These are phyloP conservation scores for Cytospora leucostoma DNA, from an alignment of 2,329 filamentous ascomycete species.

Conservation along the genomic window DNA sequence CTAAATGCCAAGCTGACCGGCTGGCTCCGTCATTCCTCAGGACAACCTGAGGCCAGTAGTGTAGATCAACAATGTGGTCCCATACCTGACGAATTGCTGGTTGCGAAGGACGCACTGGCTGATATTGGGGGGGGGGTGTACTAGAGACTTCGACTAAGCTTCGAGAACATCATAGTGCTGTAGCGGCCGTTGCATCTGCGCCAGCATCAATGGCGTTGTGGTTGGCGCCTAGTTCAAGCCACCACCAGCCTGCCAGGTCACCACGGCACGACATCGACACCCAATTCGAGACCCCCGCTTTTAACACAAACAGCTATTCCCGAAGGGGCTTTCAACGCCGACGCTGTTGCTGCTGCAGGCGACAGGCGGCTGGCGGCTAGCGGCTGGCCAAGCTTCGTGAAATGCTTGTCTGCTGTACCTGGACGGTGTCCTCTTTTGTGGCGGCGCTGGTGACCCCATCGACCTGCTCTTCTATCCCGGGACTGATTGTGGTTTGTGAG, in stretches of 20 bases:
- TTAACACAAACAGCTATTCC: constrained; percentile 14
- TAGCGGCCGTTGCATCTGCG: constrained; percentile 21
- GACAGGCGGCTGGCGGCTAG: constrained; percentile 12
- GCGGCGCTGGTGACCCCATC: background rate
- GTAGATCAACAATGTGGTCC: background rate
- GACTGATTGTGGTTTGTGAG: constrained; percentile 37
- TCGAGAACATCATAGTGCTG: constrained; percentile 3
- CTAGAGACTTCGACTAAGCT: constrained; percentile 15
- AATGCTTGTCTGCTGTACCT: constrained; percentile 8
- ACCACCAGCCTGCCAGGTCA: constrained; percentile 9
- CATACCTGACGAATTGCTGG: background rate
- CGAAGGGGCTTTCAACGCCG: constrained; percentile 16
- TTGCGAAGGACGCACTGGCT: background rate
- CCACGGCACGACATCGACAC: constrained; percentile 9
- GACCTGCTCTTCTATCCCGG: constrained; percentile 10
- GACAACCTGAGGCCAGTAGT: background rate
- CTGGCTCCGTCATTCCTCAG: constrained; percentile 5
- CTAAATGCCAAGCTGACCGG: constrained; percentile 9
- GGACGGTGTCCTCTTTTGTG: constrained; percentile 10
- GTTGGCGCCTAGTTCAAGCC: constrained; percentile 13
- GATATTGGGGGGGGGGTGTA: background rate
- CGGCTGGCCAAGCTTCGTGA: constrained; percentile 24
- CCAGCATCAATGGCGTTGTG: constrained; percentile 17
- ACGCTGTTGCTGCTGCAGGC: constrained; percentile 10
- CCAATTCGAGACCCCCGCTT: constrained; percentile 11